Percentiles rank a stretch among this genome's conserved stretches.
Evolutionary conservation across 2,329 filamentous ascomycete genomes (phyloP).

Genomic region (Aspergillus caelatus): DNA sequence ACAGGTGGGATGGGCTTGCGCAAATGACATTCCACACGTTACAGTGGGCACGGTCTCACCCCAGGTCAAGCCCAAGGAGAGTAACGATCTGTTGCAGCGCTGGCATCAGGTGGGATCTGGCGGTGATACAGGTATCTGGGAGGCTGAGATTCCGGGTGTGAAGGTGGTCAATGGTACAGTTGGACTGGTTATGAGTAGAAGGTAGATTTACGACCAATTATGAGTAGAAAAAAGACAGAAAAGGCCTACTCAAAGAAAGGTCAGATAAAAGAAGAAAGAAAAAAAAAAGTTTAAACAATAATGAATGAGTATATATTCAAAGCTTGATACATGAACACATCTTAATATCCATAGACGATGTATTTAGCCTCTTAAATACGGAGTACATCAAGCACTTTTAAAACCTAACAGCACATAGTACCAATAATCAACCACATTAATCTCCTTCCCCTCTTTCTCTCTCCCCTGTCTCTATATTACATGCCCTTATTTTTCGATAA

Average conservation of each 20-base stretch:
- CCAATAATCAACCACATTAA: no score
- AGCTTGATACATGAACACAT: neutral
- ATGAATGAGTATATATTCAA: neutral
- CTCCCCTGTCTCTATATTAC: no score
- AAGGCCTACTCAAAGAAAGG: neutral
- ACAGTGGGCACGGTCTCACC: constrained; percentile 80
- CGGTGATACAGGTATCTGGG: constrained; percentile 56
- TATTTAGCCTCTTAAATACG: no score
- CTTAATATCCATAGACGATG: neutral
- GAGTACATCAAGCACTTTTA: no score
- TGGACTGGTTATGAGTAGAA: constrained; percentile 50
- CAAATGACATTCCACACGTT: constrained; percentile 81
- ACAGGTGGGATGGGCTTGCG: constrained; percentile 63
- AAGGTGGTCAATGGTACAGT: constrained; percentile 60
- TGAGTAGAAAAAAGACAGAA: neutral
- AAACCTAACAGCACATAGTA: no score
- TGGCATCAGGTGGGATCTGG: constrained; percentile 69
- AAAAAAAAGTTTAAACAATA: neutral
- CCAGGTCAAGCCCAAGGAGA: constrained; percentile 87
- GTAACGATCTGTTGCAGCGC: constrained; percentile 76
- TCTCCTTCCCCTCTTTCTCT: no score
- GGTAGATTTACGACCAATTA: constrained; percentile 1
- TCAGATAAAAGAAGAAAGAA: neutral
- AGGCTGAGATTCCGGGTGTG: constrained; percentile 57
- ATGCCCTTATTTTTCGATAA: no score